Conservation (phyloP, 345 rosid genomes). For the Iberis pinnata region DNA sequence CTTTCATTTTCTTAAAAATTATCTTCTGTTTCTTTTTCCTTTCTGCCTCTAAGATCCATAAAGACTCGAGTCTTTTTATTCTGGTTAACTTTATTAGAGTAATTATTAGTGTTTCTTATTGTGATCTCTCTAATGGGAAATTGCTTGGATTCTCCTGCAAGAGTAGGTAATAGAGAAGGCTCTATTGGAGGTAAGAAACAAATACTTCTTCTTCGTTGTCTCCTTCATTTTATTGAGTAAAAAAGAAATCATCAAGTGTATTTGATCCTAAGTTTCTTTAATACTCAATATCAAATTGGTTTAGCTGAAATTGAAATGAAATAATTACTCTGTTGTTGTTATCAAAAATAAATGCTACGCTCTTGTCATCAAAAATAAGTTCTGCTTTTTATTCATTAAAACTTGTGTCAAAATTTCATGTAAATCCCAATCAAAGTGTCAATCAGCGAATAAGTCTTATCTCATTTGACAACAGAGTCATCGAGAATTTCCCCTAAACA, state of each 20-base stretch:
- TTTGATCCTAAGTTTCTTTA: constrained; percentile 7
- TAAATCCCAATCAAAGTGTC: too few species aligned
- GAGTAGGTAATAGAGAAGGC: constrained; percentile 48
- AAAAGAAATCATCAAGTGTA: neutral
- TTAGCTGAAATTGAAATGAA: neutral
- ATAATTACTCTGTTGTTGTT: constrained; percentile 1
- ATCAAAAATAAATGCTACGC: neutral
- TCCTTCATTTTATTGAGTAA: neutral
- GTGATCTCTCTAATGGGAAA: constrained; percentile 45
- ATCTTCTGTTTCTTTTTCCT: constrained; percentile 22
- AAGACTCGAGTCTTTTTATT: neutral
- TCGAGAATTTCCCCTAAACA: constrained; percentile 51
- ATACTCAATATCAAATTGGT: neutral
- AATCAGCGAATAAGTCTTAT: neutral
- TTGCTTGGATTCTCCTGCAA: constrained; percentile 50
- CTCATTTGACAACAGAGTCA: constrained; percentile 34
- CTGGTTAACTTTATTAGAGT: neutral
- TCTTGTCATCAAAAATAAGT: neutral
- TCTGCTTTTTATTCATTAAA: too few species aligned
- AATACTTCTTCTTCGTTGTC: neutral
- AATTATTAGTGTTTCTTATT: neutral
- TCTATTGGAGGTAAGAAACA: constrained; percentile 29
- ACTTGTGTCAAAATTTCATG: neutral
- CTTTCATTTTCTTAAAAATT: neutral
- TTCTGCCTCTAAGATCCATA: constrained; percentile 11